Conservation (phyloP, 805 yeast species). For the Ogataea henricii region DNA sequence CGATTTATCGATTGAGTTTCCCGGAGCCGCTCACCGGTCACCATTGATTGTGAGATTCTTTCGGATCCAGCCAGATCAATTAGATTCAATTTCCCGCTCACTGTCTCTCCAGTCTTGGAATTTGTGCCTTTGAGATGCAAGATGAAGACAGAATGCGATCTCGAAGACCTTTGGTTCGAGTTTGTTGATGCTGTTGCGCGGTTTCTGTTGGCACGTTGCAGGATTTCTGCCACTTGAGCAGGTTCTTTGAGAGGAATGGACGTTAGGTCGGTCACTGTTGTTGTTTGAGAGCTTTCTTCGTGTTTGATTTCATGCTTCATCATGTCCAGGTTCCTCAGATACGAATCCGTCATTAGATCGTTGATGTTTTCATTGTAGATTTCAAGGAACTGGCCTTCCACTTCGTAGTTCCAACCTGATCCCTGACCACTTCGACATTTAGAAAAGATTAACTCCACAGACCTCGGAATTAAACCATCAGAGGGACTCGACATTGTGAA, state of each 20-base stretch:
- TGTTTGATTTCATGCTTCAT: conserved; percentile 71
- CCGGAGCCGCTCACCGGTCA: conserved; percentile 72
- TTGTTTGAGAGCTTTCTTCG: conserved; percentile 52
- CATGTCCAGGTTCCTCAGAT: conserved; percentile 22
- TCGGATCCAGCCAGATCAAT: conserved; percentile 96
- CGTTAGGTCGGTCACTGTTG: conserved; percentile 63
- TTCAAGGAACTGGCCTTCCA: conserved; percentile 80
- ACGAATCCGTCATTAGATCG: conserved; percentile 56
- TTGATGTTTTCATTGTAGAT: conserved; percentile 82
- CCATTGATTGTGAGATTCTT: conserved; percentile 72
- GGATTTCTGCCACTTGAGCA: conserved; percentile 49
- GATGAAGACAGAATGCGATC: conserved; percentile 86
- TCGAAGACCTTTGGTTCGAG: conserved; percentile 80
- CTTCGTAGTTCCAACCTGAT: conserved; percentile 62
- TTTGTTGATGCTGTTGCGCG: conserved; percentile 82
- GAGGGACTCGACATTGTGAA: conserved; percentile 74
- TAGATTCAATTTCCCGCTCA: conserved; percentile 68
- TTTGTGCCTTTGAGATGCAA: conserved; percentile 61
- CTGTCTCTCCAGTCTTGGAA: conserved; percentile 44
- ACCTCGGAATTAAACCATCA: conserved; percentile 82
- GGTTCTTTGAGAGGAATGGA: conserved; percentile 44
- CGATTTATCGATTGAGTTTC: conserved; percentile 91
- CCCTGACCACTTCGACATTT: conserved; percentile 48
- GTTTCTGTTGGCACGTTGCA: conserved; percentile 57
- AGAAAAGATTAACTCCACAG: conserved; percentile 69